phyloP scores from a whole-genome alignment of 768 basidiomycete genomes.

The Lentinula sp. region DNA sequence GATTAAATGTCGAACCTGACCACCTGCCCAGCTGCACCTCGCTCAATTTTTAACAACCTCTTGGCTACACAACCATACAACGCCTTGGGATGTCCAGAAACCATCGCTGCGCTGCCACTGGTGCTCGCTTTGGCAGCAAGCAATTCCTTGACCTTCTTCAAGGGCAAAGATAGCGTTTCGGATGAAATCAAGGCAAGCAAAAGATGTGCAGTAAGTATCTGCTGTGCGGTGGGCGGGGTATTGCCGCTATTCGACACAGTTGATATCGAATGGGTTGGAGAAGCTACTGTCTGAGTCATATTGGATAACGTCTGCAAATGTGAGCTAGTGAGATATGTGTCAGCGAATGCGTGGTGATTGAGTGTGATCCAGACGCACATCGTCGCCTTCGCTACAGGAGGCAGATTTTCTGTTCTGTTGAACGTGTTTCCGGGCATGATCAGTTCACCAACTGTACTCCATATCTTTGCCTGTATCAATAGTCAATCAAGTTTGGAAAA shows the following conservation, averaged over 20 bases:
- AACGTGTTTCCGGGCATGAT: constrained; percentile 50
- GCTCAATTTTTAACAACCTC: constrained; percentile 69
- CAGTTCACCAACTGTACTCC: constrained; percentile 59
- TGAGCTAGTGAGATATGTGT: constrained; percentile 26
- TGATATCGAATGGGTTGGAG: constrained; percentile 55
- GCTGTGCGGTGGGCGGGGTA: constrained; percentile 51
- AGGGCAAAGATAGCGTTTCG: constrained; percentile 49
- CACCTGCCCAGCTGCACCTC: constrained; percentile 68
- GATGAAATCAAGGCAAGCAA: constrained; percentile 52
- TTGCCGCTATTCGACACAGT: constrained; percentile 22
- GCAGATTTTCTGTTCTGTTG: constrained; percentile 29
- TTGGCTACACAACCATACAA: constrained; percentile 81
- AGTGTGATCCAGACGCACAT: constrained; percentile 37
- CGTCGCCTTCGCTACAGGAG: constrained; percentile 52
- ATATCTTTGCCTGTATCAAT: constrained; percentile 53
- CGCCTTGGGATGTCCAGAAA: constrained; percentile 32
- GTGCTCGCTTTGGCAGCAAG: constrained; percentile 38
- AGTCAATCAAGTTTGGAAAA: background rate
- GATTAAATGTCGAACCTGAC: constrained; percentile 60
- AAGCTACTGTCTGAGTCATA: constrained; percentile 44
- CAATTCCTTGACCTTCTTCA: constrained; percentile 57
- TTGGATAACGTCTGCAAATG: constrained; percentile 52
- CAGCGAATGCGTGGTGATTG: constrained; percentile 1
- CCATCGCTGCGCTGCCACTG: constrained; percentile 21
- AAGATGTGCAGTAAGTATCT: constrained; percentile 65